Conservation (phyloP, 495 filamentous ascomycete species). For the Neohortaea acidophila region DNA sequence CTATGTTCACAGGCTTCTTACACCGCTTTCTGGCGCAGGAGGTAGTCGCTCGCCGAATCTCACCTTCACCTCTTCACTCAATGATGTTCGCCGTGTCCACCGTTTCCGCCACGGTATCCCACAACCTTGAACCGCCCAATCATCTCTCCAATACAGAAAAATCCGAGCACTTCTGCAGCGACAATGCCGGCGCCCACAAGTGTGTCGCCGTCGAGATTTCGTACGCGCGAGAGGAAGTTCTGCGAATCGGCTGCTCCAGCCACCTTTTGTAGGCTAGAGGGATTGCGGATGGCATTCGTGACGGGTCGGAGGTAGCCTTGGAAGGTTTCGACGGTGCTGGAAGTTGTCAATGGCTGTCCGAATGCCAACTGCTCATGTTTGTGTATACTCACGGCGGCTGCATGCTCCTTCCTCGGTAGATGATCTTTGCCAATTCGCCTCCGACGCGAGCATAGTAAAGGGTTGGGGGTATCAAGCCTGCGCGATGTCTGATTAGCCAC, state of each 20-base stretch:
- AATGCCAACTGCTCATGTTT: background rate
- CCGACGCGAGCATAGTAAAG: constrained; percentile 85
- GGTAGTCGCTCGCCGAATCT: background rate
- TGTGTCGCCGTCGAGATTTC: constrained; percentile 55
- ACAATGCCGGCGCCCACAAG: constrained; percentile 57
- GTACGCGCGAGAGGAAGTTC: constrained; percentile 43
- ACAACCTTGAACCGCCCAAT: constrained; percentile 85
- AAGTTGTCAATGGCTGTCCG: constrained; percentile 2
- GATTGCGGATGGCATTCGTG: constrained; percentile 52
- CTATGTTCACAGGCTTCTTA: too few species aligned
- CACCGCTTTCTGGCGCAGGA: background rate
- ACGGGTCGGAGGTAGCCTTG: constrained; percentile 72
- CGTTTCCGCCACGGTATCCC: constrained; percentile 45
- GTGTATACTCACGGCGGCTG: constrained; percentile 63
- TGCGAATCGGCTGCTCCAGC: constrained; percentile 32
- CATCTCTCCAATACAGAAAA: constrained; percentile 97
- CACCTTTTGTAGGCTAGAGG: constrained; percentile 26
- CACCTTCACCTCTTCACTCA: background rate
- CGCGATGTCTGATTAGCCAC: constrained; percentile 2
- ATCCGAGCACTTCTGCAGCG: constrained; percentile 74
- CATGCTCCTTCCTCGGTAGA: constrained; percentile 85
- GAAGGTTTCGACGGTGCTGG: constrained; percentile 49
- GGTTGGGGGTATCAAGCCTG: constrained; percentile 71
- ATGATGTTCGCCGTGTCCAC: constrained; percentile 17
- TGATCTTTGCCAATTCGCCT: constrained; percentile 69